These are phyloP conservation scores for Talaromyces nanjingensis DNA, from an alignment of 495 filamentous ascomycete genomes.

Conservation along the genomic window DNA sequence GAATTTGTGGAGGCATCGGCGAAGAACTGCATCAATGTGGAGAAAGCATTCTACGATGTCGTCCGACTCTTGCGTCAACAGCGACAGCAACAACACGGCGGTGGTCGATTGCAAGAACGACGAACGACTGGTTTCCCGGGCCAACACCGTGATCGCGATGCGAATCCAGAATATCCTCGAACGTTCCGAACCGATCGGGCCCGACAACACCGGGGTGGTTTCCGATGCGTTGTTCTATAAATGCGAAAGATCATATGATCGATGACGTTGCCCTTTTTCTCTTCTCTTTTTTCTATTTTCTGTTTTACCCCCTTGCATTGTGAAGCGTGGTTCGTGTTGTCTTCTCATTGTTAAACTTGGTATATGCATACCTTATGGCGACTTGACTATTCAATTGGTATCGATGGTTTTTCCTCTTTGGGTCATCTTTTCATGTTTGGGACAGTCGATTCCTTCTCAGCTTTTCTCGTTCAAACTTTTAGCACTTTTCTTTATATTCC, in stretches of 20 bases:
- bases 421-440: not conserved
- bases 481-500: not conserved
- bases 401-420: not conserved
- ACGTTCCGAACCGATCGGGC: slow-evolving; percentile 36
- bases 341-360: slow-evolving; percentile 1
- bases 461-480: not conserved
- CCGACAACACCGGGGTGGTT: slow-evolving; percentile 27
- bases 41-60: slow-evolving; percentile 98
- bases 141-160: slow-evolving; percentile 31
- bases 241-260: slow-evolving; percentile 17
- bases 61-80: slow-evolving; percentile 83
- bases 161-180: slow-evolving; percentile 36
- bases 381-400: not conserved
- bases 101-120: slow-evolving; percentile 29
- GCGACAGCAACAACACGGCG: slow-evolving; percentile 48
- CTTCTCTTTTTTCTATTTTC: slow-evolving; percentile 9
- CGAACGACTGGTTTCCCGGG: slow-evolving; percentile 32
- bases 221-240: slow-evolving; percentile 40
- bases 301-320: slow-evolving; percentile 1
- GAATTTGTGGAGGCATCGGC: slow-evolving; percentile 98
- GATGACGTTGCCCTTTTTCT: slow-evolving; percentile 19
- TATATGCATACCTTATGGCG: slow-evolving; percentile 4
- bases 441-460: not conserved
- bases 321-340: slow-evolving; percentile 8
- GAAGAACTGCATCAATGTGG: slow-evolving; percentile 99